These are phyloP conservation scores for Aspergillus asperescens DNA, from an alignment of 495 filamentous ascomycete species.

Conservation along the genomic window DNA sequence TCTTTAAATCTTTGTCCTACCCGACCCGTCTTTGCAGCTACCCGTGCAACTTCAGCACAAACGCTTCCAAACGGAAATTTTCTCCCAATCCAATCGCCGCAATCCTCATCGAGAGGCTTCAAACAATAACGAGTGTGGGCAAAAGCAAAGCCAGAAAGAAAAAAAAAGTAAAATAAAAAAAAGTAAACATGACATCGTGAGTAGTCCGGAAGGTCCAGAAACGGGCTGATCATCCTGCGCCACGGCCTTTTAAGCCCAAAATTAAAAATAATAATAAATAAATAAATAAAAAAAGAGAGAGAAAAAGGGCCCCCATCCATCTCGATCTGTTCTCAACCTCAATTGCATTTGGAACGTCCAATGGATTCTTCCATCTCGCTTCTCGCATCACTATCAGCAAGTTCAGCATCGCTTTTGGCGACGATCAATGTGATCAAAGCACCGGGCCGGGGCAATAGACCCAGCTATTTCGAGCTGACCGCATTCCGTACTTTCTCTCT, in stretches of 20 bases:
- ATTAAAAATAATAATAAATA: no score
- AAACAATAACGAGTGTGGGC: neutral
- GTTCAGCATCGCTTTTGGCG: neutral
- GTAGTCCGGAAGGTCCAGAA: neutral
- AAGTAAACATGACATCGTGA: neutral
- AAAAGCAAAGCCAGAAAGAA: neutral
- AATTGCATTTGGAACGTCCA: neutral
- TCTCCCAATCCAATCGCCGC: slow-evolving; percentile 15
- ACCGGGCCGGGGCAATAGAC: neutral
- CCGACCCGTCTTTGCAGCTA: neutral
- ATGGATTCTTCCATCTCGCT: neutral
- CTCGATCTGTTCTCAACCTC: slow-evolving; percentile 5
- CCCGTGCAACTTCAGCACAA: slow-evolving; percentile 5
- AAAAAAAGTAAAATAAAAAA: neutral
- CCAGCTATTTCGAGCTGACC: neutral
- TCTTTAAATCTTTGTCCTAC: slow-evolving; percentile 3
- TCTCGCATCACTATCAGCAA: neutral
- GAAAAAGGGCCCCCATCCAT: no score
- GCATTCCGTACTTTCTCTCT: neutral
- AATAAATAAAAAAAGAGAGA: no score
- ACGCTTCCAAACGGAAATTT: slow-evolving; percentile 16
- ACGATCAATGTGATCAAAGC: neutral
- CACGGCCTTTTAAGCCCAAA: no score
- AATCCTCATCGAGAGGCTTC: neutral
- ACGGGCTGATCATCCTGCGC: neutral